Percentiles rank a stretch among this genome's conserved stretches.
Conservation (phyloP, 352 stramenopile genomes). For the Globisporangium apiculatum region DNA sequence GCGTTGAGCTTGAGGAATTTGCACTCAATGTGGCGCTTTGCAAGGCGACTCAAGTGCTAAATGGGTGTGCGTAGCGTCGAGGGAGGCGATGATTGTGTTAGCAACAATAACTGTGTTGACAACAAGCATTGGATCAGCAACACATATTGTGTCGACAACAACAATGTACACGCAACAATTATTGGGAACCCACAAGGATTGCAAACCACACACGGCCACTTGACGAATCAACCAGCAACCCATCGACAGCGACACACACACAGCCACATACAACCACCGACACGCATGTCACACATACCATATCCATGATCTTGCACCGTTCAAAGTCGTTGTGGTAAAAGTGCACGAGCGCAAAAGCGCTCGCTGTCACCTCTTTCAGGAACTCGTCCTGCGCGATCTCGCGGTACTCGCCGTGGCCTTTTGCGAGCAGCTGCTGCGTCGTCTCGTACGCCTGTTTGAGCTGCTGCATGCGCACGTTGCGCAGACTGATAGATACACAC, state of each 20-base stretch:
- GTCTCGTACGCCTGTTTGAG: conserved; percentile 52
- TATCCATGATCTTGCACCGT: conserved; percentile 97
- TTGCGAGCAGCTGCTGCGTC: conserved; percentile 55
- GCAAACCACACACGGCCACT: too few species aligned
- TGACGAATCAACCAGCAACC: too few species aligned
- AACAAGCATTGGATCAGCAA: too few species aligned
- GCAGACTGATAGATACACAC: conserved; percentile 38
- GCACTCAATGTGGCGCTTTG: conserved; percentile 76
- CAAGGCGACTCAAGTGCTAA: conserved; percentile 51
- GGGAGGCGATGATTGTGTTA: too few species aligned
- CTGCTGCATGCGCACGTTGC: conserved; percentile 66
- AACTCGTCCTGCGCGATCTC: conserved; percentile 96
- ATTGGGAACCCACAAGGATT: too few species aligned
- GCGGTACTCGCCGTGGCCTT: conserved; percentile 74
- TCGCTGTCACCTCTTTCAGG: conserved; percentile 89
- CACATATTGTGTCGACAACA: too few species aligned
- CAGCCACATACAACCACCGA: not conserved
- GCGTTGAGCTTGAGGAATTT: conserved; percentile 95
- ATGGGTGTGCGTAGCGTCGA: too few species aligned
- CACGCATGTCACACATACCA: conserved; percentile 16
- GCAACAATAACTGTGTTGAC: too few species aligned
- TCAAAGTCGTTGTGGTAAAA: conserved; percentile 98
- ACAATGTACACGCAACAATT: too few species aligned
- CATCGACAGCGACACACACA: not conserved
- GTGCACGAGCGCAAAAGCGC: conserved; percentile 84